Evolutionary conservation across 345 rosid genomes (phyloP), one percentile per base, ranked within the genome.

Genomic region (Combretum micranthum): DNA sequence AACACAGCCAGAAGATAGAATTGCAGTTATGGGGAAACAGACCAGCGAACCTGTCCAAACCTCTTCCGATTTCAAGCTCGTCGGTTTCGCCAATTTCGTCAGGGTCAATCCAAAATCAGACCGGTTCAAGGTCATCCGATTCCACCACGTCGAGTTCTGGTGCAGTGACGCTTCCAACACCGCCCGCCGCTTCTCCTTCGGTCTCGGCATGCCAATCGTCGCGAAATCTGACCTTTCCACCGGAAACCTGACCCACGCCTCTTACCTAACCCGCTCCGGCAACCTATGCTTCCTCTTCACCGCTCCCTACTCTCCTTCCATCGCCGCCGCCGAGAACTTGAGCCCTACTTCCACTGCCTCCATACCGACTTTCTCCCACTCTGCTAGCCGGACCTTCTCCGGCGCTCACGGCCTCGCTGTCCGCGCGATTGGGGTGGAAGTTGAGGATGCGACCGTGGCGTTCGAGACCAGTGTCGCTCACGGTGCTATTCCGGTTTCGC

Each of bases 71-170:
- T 83, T 83, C 56, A 76, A 80, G 72, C 87, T 91, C 13, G 88
- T 79, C 47, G 96, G 96, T 0, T 85, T 77, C 63, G 63, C 74
- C 47, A 82, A 86, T 32, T 91, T 91, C 81, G 78, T 76, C 8
- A 69, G 92, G 15, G 50, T 64, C 50, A 91, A 91, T 62, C 85
- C 92, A 7, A 75, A 76, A 42, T 88, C 96, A 20, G 96, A 91
- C 42, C 83, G 81, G 16, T 88, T 91, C 72, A 59, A 49, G 20
- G 87, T 88, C 14, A 80, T 69, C 44, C 75, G 85, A 3, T 91
- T 91, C 77, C 96, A 91, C 77, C 96, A 91, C 63, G 62, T 91
- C 26, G 98, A 88, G 67, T 88, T 88, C 80, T 91, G 98, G 96
- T 88, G 87, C 75, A 53, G 69, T 60, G 96, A 91, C 54, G 92